phyloP scores from a whole-genome alignment of 495 filamentous ascomycete genomes.

The Podospora appendiculata region DNA sequence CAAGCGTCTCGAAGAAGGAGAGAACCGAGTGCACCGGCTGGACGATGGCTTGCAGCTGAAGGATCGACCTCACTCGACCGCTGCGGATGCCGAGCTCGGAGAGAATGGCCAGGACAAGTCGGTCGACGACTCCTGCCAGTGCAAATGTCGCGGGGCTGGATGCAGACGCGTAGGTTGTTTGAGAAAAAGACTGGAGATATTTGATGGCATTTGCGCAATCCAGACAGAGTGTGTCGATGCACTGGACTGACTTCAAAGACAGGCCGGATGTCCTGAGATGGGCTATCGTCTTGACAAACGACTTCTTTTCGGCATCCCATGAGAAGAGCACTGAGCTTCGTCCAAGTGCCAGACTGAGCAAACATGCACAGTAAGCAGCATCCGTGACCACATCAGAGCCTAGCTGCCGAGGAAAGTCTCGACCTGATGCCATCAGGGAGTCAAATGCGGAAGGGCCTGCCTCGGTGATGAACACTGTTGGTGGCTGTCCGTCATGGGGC shows the following conservation, averaged over 20 bases:
- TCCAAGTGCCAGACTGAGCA: constrained; percentile 70
- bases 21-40: constrained; percentile 55
- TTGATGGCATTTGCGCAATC: constrained; percentile 52
- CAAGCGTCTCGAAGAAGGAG: constrained; percentile 51
- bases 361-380: constrained; percentile 48
- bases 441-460: constrained; percentile 68
- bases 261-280: constrained; percentile 62
- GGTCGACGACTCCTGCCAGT: constrained; percentile 51
- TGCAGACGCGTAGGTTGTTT: constrained; percentile 32
- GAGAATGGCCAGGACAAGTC: constrained; percentile 48
- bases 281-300: constrained; percentile 50
- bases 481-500: constrained; percentile 15
- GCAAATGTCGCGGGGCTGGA: constrained; percentile 50
- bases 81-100: constrained; percentile 41
- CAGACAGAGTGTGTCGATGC: constrained; percentile 49
- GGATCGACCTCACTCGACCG: constrained; percentile 38
- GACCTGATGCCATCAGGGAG: constrained; percentile 5
- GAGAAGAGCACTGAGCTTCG: constrained; percentile 72
- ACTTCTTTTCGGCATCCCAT: constrained; percentile 49
- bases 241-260: constrained; percentile 48
- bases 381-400: constrained; percentile 29
- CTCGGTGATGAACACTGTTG: constrained; percentile 64
- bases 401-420: too few species aligned
- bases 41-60: constrained; percentile 66
- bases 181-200: constrained; percentile 45